phyloP scores from a whole-genome alignment of 768 basidiomycete genomes.

The Kwoniella newhampshirensis region DNA sequence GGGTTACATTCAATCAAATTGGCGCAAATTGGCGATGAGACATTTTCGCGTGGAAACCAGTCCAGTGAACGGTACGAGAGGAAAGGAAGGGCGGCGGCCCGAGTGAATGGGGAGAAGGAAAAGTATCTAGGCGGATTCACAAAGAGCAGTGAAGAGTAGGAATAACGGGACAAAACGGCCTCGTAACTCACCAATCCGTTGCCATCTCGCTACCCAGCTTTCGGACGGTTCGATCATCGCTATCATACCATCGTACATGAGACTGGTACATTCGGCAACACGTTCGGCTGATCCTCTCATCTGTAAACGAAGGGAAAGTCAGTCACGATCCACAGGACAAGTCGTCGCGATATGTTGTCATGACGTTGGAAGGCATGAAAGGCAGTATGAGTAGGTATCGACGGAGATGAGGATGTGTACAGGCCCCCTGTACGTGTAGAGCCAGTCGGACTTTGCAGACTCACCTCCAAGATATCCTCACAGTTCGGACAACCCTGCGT shows the following conservation, averaged over 20 bases:
- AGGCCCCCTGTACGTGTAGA: neutral
- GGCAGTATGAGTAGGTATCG: too few relatives aligned
- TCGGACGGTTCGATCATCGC: conserved; percentile 78
- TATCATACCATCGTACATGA: conserved; percentile 88
- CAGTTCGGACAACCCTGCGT: conserved; percentile 93
- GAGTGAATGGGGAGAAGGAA: neutral
- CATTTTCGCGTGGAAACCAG: too few relatives aligned
- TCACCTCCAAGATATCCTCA: conserved; percentile 87
- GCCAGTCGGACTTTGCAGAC: conserved; percentile 28
- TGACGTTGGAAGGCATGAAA: too few relatives aligned
- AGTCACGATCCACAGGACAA: too few relatives aligned
- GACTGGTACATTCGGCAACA: conserved; percentile 81
- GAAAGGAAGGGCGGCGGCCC: neutral
- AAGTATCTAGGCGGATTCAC: neutral
- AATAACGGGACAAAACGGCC: too few relatives aligned
- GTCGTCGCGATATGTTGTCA: too few relatives aligned
- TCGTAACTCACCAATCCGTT: conserved; percentile 74
- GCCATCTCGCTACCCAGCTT: conserved; percentile 97
- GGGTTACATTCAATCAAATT: too few relatives aligned
- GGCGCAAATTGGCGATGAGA: too few relatives aligned
- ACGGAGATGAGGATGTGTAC: neutral
- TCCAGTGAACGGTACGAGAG: too few relatives aligned
- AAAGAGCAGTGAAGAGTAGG: too few relatives aligned
- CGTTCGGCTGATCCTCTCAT: conserved; percentile 84
- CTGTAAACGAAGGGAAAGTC: conserved; percentile 56